These are phyloP conservation scores for Mortierella sp. DNA, from an alignment of 371 early-diverging fungal species.

Conservation along the genomic window DNA sequence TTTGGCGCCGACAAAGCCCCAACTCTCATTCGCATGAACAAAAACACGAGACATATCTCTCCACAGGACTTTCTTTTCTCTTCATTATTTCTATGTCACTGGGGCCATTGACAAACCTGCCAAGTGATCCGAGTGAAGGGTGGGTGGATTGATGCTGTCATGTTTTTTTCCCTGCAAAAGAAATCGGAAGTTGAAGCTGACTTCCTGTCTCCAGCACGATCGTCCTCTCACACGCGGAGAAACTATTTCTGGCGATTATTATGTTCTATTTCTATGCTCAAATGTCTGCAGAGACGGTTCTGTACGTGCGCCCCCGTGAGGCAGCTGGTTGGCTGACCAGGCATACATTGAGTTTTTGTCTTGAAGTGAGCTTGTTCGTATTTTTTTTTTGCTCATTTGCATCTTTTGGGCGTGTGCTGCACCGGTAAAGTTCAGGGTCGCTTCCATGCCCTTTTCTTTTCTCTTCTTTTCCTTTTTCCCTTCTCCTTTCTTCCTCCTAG, in stretches of 20 bases:
- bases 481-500: not conserved
- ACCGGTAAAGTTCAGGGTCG: constrained; percentile 4
- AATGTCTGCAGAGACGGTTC: not conserved
- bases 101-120: not conserved
- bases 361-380: too few relatives aligned
- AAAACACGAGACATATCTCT: not conserved
- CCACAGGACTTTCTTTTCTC: not conserved
- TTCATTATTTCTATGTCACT: not conserved
- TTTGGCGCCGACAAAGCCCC: not conserved
- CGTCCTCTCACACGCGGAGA: not conserved
- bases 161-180: not conserved
- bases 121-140: not conserved
- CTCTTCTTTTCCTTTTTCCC: not conserved
- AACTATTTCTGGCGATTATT: not conserved
- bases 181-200: constrained; percentile 2
- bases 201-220: not conserved
- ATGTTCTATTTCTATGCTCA: not conserved
- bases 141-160: not conserved
- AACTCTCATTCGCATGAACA: not conserved
- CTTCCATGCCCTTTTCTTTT: not conserved
- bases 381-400: not conserved
- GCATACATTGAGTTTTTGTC: not conserved
- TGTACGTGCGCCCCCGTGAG: not conserved
- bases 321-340: not conserved
- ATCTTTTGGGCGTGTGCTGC: not conserved